phyloP scores from a whole-genome alignment of 2,329 filamentous ascomycete genomes.

The Furcasterigmium furcatum region DNA sequence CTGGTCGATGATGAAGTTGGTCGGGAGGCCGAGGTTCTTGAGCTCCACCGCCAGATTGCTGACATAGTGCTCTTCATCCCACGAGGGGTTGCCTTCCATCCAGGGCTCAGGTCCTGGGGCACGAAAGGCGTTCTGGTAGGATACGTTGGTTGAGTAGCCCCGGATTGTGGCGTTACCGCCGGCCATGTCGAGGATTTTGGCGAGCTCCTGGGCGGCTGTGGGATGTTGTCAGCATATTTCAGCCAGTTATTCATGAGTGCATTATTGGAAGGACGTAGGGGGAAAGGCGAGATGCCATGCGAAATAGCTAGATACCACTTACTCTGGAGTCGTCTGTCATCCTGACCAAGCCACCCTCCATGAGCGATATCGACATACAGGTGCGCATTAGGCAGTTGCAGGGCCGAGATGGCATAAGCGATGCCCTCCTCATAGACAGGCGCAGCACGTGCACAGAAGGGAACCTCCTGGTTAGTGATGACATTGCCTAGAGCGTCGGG shows the following conservation, averaged over 20 bases:
- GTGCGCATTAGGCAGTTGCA: constrained; percentile 32
- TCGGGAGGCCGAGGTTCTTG: constrained; percentile 28
- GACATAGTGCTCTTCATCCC: constrained; percentile 34
- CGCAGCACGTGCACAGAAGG: constrained; percentile 27
- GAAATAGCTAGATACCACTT: too few species aligned
- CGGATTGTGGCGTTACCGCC: constrained; percentile 21
- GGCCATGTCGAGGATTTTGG: constrained; percentile 28
- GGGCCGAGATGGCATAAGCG: constrained; percentile 32
- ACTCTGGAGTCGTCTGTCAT: too few species aligned
- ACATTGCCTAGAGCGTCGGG: constrained; percentile 35
- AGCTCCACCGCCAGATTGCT: constrained; percentile 28
- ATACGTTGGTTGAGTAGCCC: constrained; percentile 37
- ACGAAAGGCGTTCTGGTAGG: constrained; percentile 31
- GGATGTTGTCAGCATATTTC: constrained; percentile 2
- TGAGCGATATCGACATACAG: constrained; percentile 39
- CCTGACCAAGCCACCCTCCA: constrained; percentile 40
- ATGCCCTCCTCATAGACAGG: constrained; percentile 32
- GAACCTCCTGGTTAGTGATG: too few species aligned
- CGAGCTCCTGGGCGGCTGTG: constrained; percentile 30
- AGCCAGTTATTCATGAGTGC: too few species aligned
- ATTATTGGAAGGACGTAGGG: too few species aligned
- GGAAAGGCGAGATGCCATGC: too few species aligned
- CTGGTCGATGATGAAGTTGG: constrained; percentile 39
- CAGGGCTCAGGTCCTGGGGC: constrained; percentile 30
- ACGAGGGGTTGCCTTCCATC: constrained; percentile 30